Base-by-base conservation (phyloP, 2,329 filamentous ascomycete genomes). In the Podosphaera aphanis region DNA sequence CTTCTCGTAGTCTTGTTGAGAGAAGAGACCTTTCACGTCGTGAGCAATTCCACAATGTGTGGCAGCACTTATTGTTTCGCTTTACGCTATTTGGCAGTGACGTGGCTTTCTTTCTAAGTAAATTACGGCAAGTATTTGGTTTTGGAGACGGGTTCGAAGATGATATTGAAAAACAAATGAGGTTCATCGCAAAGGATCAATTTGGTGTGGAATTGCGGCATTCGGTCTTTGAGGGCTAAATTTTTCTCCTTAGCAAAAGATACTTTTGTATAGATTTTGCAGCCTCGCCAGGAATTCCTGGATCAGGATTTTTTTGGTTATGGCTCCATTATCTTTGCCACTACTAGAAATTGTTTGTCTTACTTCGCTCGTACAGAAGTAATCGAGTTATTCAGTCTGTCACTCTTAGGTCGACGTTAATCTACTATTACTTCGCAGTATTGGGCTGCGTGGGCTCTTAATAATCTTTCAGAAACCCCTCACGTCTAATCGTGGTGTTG, bases 201-300 rank as follows among this genome's bases (percentile, higher is more conserved):
- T 85, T 90, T 64, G 90, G 90, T 0, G 74, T 95, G 2, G 86
- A 95, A 61, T 63, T 95, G 52, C 81, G 93, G 59, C 83, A 92
- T 60, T 75, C 77, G 36, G 71, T 93, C 2, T 94, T 94, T 63
- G 83, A 92, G 47, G 86, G 88, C 3, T 93, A 53, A 52, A 50
- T 20, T 25, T 2, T 2, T n/a, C 23, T 18, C 11, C 18, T 20
- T 40, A 36, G 39, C 35, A 46, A 25, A n/a, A n/a, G n/a, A n/a
- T n/a, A n/a, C n/a, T 25, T 25, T 5, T 25, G 23, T 25, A 25
- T 25, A 25, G 23, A 25, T 25, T 25, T 8, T 25, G 23, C 23
- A 25, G 23, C 4, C 23, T 5, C 23, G 8, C 23, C 23, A 25
- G n/a, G n/a, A n/a, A n/a, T n/a, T n/a, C n/a, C n/a, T n/a, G n/a